phyloP scores from a whole-genome alignment of 805 yeast species.

The Saturnispora kantuleensis region DNA sequence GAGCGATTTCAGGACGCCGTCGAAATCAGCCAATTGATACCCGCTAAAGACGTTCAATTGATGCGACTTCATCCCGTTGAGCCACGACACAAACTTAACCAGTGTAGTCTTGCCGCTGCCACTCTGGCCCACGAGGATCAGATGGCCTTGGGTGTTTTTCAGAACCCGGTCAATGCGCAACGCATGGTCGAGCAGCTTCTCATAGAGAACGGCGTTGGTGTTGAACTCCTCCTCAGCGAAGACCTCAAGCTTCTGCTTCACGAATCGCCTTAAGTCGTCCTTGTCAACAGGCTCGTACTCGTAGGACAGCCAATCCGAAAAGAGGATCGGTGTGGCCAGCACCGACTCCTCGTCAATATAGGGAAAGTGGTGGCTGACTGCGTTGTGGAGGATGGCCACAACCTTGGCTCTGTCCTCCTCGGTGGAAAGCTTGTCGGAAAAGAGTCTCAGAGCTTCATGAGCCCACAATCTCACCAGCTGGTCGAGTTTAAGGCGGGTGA shows the following conservation, averaged over 20 bases:
- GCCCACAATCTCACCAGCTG: conserved; percentile 59
- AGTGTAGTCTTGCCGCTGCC: conserved; percentile 75
- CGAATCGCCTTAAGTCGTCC: conserved; percentile 40
- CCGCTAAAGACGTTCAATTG: conserved; percentile 48
- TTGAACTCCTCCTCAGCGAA: conserved; percentile 76
- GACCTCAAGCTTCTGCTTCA: conserved; percentile 51
- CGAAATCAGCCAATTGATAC: conserved; percentile 58
- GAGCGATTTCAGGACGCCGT: conserved; percentile 45
- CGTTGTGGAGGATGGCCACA: conserved; percentile 25
- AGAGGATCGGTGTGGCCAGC: conserved; percentile 46
- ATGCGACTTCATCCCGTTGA: conserved; percentile 59
- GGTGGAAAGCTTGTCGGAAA: conserved; percentile 58
- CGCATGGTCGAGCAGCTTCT: conserved; percentile 63
- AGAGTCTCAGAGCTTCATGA: conserved; percentile 72
- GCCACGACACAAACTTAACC: conserved; percentile 82
- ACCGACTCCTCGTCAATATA: conserved; percentile 29
- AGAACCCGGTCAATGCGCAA: conserved; percentile 74
- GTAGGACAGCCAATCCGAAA: conserved; percentile 65
- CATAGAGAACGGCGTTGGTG: conserved; percentile 49
- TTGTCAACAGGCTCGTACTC: conserved; percentile 48
- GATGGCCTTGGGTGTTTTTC: conserved; percentile 81
- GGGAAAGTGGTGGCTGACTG: conserved; percentile 36
- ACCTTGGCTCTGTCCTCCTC: conserved; percentile 43
- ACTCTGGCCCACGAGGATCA: conserved; percentile 74
- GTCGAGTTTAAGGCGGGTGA: conserved; percentile 25